phyloP scores from a whole-genome alignment of 345 rosid species.

The Eucalyptus fibrosa region DNA sequence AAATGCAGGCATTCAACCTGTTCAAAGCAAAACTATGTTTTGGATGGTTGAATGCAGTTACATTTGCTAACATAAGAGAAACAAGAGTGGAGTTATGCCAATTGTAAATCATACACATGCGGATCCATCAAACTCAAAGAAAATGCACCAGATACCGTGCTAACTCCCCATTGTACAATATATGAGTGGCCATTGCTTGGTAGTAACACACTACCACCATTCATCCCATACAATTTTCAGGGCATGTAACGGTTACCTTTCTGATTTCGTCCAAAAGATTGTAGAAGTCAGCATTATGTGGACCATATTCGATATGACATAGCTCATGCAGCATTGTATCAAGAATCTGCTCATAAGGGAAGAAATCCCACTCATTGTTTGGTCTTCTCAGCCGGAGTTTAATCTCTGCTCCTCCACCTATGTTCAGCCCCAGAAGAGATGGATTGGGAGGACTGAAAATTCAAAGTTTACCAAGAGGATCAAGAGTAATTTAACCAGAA shows the following conservation, averaged over 20 bases:
- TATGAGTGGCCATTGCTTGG: background rate
- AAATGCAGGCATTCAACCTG: background rate
- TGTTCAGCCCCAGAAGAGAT: conserved; percentile 65
- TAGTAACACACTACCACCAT: background rate
- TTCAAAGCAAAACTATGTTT: background rate
- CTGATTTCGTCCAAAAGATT: conserved; percentile 89
- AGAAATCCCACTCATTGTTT: conserved; percentile 52
- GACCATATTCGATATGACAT: conserved; percentile 75
- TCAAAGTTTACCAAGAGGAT: background rate
- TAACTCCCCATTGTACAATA: background rate
- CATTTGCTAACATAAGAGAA: background rate
- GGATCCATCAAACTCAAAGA: background rate
- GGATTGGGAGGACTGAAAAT: conserved; percentile 52
- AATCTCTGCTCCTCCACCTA: conserved; percentile 55
- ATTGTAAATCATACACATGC: background rate
- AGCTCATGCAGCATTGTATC: conserved; percentile 97
- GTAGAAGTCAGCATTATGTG: conserved; percentile 80
- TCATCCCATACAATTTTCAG: background rate
- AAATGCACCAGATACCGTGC: background rate
- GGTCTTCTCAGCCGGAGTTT: conserved; percentile 71
- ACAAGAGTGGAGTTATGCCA: background rate
- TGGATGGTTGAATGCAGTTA: background rate
- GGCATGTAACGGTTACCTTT: conserved; percentile 18
- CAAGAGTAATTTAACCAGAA: background rate
- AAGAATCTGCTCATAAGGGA: conserved; percentile 55